Evolutionary conservation across 192 early-diverging fungal species (phyloP).

Genomic region (Backusella tarrabulga): DNA sequence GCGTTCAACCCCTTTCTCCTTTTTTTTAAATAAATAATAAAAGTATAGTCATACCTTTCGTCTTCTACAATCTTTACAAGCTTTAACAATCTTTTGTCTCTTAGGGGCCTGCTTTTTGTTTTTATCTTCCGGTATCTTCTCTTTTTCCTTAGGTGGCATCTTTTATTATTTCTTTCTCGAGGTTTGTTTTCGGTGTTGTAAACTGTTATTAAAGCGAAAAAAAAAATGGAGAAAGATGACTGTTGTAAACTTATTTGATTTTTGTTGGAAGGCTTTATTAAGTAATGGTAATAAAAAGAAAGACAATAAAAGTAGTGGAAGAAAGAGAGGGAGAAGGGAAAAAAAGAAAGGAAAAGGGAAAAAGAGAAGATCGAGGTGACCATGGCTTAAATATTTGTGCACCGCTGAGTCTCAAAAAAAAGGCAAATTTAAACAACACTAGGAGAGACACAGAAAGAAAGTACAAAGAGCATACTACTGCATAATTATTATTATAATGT

Average conservation of each 20-base stretch:
- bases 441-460: neutral
- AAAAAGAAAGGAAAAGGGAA: neutral
- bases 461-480: neutral
- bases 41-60: constrained; percentile 7
- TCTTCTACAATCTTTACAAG: constrained; percentile 18
- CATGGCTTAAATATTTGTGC: constrained; percentile 8
- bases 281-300: neutral
- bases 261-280: neutral
- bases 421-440: neutral
- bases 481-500: neutral
- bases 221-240: neutral
- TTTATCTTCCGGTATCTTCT: neutral
- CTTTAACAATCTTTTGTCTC: constrained; percentile 15
- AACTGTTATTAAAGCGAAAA: constrained; percentile 4
- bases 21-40: neutral
- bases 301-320: neutral
- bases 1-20: constrained; percentile 1
- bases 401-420: constrained; percentile 6
- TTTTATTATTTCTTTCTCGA: constrained; percentile 3
- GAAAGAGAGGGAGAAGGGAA: neutral
- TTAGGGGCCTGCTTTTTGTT: constrained; percentile 3
- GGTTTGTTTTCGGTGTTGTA: neutral
- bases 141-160: constrained; percentile 13
- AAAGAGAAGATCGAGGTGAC: constrained; percentile 4
- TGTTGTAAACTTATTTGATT: neutral